phyloP scores from a whole-genome alignment of 768 basidiomycete genomes.

The Termitomyces sp. region DNA sequence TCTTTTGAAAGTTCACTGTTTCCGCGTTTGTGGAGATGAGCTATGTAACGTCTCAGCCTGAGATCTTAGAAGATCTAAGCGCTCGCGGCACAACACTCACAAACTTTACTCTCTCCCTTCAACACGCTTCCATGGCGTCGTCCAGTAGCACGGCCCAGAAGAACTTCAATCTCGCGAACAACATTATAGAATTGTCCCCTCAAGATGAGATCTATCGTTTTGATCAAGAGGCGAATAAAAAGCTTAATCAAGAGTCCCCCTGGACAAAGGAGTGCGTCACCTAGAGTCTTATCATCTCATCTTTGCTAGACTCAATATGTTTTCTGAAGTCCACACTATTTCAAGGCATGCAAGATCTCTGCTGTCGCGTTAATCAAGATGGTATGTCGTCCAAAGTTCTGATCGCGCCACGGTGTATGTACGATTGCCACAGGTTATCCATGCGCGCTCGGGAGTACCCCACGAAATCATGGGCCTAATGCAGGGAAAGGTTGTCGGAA shows the following conservation, averaged over 20 bases:
- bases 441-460: slow-evolving; percentile 94
- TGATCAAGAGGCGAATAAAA: slow-evolving; percentile 65
- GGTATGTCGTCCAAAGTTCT: slow-evolving; percentile 36
- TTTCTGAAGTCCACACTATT: slow-evolving; percentile 65
- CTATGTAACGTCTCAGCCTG: too few relatives aligned
- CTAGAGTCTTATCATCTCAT: neutral
- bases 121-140: slow-evolving; percentile 12
- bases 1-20: neutral
- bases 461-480: slow-evolving; percentile 99
- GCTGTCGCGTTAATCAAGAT: slow-evolving; percentile 96
- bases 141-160: slow-evolving; percentile 62
- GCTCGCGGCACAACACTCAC: neutral
- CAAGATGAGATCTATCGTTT: slow-evolving; percentile 82
- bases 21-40: neutral
- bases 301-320: slow-evolving; percentile 1
- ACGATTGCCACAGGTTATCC: slow-evolving; percentile 72
- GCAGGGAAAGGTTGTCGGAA: slow-evolving; percentile 91
- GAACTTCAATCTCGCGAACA: slow-evolving; percentile 71
- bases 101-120: slow-evolving; percentile 5
- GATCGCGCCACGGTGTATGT: slow-evolving; percentile 2
- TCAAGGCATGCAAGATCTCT: slow-evolving; percentile 92
- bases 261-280: slow-evolving; percentile 83
- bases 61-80: neutral
- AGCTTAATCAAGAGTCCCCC: slow-evolving; percentile 66
- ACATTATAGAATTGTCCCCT: slow-evolving; percentile 65